A percentile compares a stretch with the other conserved stretches of the same genome.
These are phyloP conservation scores for Aeminium ludgeri DNA, from an alignment of 495 filamentous ascomycete species.

Conservation along the genomic window DNA sequence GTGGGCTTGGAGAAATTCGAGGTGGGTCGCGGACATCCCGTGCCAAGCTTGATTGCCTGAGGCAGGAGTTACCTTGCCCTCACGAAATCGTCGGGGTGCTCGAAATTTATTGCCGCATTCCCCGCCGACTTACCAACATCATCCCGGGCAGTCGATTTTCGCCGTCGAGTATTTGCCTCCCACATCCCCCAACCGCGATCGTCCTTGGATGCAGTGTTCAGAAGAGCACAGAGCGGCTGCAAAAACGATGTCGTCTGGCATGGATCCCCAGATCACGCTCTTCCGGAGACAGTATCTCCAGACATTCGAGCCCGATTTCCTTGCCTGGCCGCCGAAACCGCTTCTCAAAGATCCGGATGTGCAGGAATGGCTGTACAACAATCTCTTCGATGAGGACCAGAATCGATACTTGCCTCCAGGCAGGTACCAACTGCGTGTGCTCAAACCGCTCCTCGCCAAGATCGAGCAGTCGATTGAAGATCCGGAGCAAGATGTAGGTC, in stretches of 20 bases:
- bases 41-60: not conserved
- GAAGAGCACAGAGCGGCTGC: too few species aligned
- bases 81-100: too few species aligned
- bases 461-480: conserved; percentile 54
- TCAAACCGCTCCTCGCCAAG: conserved; percentile 48
- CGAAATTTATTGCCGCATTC: too few species aligned
- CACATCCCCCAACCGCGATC: too few species aligned
- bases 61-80: not conserved
- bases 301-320: conserved; percentile 36
- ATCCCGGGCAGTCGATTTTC: too few species aligned
- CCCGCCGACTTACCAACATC: too few species aligned
- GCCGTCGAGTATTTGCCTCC: too few species aligned
- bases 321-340: conserved; percentile 38
- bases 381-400: conserved; percentile 42
- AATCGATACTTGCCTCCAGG: conserved; percentile 39
- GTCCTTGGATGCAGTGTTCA: too few species aligned
- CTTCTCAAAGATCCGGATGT: conserved; percentile 35
- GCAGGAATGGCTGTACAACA: conserved; percentile 45
- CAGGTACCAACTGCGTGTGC: conserved; percentile 49
- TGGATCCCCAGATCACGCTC: conserved; percentile 24
- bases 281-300: conserved; percentile 51
- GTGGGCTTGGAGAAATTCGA: not conserved
- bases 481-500: conserved; percentile 70
- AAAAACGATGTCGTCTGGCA: not conserved
- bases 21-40: not conserved